A percentile compares a stretch with the other conserved stretches of the same genome.
Conservation (phyloP, 2,329 filamentous ascomycete species). For the Sclerotiophoma versabilis region DNA sequence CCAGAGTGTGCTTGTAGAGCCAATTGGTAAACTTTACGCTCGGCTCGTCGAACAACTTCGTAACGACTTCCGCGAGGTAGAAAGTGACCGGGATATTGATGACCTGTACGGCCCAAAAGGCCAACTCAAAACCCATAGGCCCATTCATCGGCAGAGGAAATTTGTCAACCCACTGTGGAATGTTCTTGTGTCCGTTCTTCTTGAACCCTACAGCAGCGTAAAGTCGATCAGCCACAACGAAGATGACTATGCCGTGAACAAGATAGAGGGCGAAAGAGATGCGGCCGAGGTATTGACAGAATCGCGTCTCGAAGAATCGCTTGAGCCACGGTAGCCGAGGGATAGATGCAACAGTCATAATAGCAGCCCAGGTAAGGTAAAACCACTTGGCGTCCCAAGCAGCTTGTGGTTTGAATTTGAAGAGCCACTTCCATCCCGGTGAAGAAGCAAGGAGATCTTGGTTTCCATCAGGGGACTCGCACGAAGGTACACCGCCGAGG, state of each 20-base stretch:
- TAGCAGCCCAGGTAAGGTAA: constrained; percentile 68
- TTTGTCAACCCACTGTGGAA: constrained; percentile 64
- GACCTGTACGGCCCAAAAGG: constrained; percentile 66
- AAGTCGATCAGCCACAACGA: constrained; percentile 61
- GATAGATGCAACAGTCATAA: constrained; percentile 62
- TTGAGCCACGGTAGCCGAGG: constrained; percentile 63
- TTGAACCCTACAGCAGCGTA: constrained; percentile 68
- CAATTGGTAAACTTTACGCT: constrained; percentile 60
- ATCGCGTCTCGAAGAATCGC: constrained; percentile 55
- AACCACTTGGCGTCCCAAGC: constrained; percentile 74
- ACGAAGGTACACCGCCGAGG: constrained; percentile 67
- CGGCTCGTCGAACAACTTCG: constrained; percentile 56
- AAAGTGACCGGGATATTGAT: constrained; percentile 50
- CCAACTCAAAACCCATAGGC: constrained; percentile 63
- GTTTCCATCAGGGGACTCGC: constrained; percentile 48
- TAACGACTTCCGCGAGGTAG: constrained; percentile 43
- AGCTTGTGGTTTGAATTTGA: constrained; percentile 69
- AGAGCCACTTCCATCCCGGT: constrained; percentile 67
- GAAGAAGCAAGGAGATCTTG: constrained; percentile 59
- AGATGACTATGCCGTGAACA: constrained; percentile 60
- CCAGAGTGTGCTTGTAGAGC: constrained; percentile 61
- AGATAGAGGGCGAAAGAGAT: constrained; percentile 67
- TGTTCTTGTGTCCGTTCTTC: constrained; percentile 57
- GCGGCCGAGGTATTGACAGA: constrained; percentile 64
- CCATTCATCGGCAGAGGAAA: constrained; percentile 63